Conservation (phyloP, 257 asterid species). For the Jaltomata sinuosa region DNA sequence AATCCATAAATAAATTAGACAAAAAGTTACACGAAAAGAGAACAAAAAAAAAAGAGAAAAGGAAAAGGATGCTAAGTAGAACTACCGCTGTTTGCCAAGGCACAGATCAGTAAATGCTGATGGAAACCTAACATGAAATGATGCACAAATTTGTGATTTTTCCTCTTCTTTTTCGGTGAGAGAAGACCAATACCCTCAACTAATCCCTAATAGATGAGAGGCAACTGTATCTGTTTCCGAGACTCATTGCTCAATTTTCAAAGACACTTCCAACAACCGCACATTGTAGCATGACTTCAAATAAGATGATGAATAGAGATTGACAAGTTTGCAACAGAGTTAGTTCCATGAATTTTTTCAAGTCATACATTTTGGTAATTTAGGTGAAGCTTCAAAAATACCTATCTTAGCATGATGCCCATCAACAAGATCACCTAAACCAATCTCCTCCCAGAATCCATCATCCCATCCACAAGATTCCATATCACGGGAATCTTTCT, state of each 20-base stretch:
- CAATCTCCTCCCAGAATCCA: slow-evolving; percentile 93
- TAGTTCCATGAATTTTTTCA: not conserved
- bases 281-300: not conserved
- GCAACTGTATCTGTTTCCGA: not conserved
- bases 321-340: not conserved
- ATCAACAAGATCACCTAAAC: slow-evolving; percentile 88
- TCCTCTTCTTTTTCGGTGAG: not conserved
- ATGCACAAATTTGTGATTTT: not conserved
- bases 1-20: not conserved
- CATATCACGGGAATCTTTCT: slow-evolving; percentile 70
- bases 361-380: slow-evolving; percentile 2
- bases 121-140: not conserved
- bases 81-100: not conserved
- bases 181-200: not conserved
- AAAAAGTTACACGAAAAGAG: not conserved
- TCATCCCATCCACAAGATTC: slow-evolving; percentile 99
- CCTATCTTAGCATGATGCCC: slow-evolving; percentile 97
- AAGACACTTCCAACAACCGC: not conserved
- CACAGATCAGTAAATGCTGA: not conserved
- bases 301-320: not conserved
- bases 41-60: not conserved
- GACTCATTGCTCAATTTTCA: not conserved
- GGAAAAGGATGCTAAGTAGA: not conserved
- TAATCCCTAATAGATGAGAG: not conserved
- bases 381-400: slow-evolving; percentile 12